phyloP scores from a whole-genome alignment of 2,329 filamentous ascomycete species.

The Colletotrichum cereale region DNA sequence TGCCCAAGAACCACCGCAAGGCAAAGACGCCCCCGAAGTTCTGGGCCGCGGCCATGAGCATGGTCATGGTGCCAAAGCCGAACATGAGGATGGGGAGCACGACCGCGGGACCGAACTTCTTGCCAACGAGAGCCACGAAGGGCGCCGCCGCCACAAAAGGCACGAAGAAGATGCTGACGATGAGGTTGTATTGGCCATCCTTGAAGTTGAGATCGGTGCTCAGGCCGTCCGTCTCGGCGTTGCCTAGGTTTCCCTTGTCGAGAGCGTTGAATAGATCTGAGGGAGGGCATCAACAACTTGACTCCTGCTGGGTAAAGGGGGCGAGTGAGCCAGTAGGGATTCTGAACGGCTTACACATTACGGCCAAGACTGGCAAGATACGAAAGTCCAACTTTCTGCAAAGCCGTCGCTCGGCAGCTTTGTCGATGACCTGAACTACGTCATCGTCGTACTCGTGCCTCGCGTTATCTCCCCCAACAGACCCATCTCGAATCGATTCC shows the following conservation, averaged over 20 bases:
- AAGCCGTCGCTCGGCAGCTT: slow-evolving; percentile 62
- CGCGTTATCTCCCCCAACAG: neutral
- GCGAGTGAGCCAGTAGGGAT: neutral
- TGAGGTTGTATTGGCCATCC: slow-evolving; percentile 75
- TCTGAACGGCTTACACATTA: slow-evolving; percentile 59
- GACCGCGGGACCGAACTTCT: slow-evolving; percentile 75
- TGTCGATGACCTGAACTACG: slow-evolving; percentile 49
- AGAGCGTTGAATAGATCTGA: slow-evolving; percentile 61
- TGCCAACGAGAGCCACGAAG: slow-evolving; percentile 70
- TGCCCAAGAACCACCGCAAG: slow-evolving; percentile 41
- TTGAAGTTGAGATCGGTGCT: slow-evolving; percentile 50
- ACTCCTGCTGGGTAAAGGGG: too few species aligned
- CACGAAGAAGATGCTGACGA: slow-evolving; percentile 80
- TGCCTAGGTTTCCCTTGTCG: slow-evolving; percentile 56
- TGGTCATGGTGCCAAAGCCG: slow-evolving; percentile 70
- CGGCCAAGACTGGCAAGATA: slow-evolving; percentile 64
- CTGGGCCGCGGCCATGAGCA: slow-evolving; percentile 38
- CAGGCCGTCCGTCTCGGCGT: slow-evolving; percentile 55
- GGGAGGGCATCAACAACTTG: neutral
- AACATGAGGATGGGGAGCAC: slow-evolving; percentile 81
- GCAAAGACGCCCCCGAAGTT: slow-evolving; percentile 45
- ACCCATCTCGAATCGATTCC: slow-evolving; percentile 22
- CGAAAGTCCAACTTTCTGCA: slow-evolving; percentile 68
- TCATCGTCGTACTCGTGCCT: slow-evolving; percentile 41
- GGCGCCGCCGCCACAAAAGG: slow-evolving; percentile 78